Percentiles rank a stretch among this genome's conserved stretches.
Evolutionary conservation across 2,329 filamentous ascomycete genomes (phyloP).

Genomic region (Ophioceras dolichostomum): DNA sequence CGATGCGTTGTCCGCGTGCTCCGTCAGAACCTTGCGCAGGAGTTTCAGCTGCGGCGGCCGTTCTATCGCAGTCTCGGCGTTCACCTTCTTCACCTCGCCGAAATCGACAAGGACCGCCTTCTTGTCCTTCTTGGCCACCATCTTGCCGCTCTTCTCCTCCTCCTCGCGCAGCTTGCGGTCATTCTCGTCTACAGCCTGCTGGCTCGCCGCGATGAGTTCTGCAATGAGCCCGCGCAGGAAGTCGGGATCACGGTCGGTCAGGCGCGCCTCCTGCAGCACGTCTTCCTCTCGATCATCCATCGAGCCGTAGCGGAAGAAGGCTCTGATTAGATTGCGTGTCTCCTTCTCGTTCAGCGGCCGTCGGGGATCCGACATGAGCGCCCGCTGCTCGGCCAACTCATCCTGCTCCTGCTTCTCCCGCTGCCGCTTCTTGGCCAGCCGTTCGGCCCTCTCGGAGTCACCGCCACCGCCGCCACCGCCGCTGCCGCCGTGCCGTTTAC

Average conservation of each 20-base stretch:
- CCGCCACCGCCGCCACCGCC: constrained; percentile 19
- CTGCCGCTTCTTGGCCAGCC: constrained; percentile 53
- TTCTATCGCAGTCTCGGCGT: constrained; percentile 89
- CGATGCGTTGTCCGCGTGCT: constrained; percentile 55
- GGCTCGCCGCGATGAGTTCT: constrained; percentile 53
- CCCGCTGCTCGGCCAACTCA: constrained; percentile 61
- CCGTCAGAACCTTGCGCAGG: constrained; percentile 60
- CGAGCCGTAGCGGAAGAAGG: constrained; percentile 82
- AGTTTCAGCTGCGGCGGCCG: constrained; percentile 81
- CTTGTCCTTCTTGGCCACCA: constrained; percentile 89
- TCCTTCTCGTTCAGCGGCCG: constrained; percentile 90
- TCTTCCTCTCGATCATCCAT: constrained; percentile 83
- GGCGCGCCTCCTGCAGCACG: constrained; percentile 74
- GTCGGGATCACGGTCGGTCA: constrained; percentile 71
- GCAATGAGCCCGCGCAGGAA: constrained; percentile 65
- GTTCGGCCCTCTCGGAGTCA: constrained; percentile 47
- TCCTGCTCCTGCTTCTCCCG: constrained; percentile 57
- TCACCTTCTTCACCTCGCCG: constrained; percentile 84
- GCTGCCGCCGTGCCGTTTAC: constrained; percentile 26
- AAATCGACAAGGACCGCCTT: constrained; percentile 96
- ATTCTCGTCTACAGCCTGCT: constrained; percentile 51
- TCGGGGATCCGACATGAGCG: constrained; percentile 67
- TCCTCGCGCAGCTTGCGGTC: constrained; percentile 64
- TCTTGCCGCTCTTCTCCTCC: constrained; percentile 71
- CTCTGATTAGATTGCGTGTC: constrained; percentile 79